Evolutionary conservation across 257 asterid species (phyloP), one percentile per base, ranked within the genome.

Genomic region (Haberlea rhodopensis): DNA sequence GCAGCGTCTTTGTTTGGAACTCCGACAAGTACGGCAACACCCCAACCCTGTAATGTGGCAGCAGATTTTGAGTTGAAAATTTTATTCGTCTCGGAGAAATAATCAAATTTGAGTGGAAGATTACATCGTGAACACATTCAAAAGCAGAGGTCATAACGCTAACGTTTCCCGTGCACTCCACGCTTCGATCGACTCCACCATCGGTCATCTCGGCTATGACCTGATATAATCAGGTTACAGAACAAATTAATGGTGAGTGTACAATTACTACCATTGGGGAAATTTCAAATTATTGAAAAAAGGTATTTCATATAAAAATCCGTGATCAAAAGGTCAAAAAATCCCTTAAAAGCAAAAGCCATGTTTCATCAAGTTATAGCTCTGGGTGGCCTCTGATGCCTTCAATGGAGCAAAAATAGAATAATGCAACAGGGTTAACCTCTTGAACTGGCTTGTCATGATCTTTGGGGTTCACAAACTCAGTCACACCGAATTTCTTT

Each of bases 41-140:
- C 97, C 97, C 96, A 87, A 31, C 97, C 97, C 97, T 90, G 67
- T 31, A 3, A 63, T 23, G 49, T 34, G 9, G 7, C 18, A 10
- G n/a, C 46, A 37, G 5, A 37, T 37, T 37, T 37, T 11, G 16
- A 9, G 19, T 2, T 11, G 46, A 11, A 37, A 34, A 10, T 34
- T 37, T 7, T 9, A 10, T 11, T 37, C 1, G 0, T 37, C 11
- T 37, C 46, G n/a, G n/a, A 11, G 4, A 11, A 37, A 11, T 60
- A 8, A 43, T 8, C 11, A 48, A 19, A 13, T 15, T 5, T 24
- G 21, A 34, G 24, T 26, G 19, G 57, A 16, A 13, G 10, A 19
- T 60, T 85, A 90, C 97, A 71, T 88, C 96, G 21, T 90, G 97
- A 63, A 88, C 96, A 34, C 97, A 90, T 84, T 90, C 97, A 20